Base-by-base conservation (phyloP, 768 basidiomycete species). In the Suillus tomentosus region DNA sequence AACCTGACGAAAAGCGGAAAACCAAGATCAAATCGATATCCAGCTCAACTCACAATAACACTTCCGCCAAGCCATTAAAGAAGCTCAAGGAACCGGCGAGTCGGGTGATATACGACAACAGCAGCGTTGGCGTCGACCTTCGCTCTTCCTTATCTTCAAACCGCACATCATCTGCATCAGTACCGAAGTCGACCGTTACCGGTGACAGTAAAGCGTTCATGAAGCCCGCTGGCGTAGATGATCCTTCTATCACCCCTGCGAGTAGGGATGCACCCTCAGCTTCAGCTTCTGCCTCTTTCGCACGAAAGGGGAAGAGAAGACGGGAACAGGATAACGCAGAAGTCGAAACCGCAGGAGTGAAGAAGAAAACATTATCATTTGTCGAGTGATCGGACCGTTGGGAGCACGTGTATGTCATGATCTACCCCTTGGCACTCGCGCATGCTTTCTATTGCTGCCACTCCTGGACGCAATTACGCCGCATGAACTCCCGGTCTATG, bases 141-240 rank as follows among this genome's bases (percentile, higher is more conserved):
- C 79, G 79, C 42, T 24, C 47, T 5, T 65, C 74, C 34, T 71
- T 74, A 50, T 64, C 56, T 53, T n/a, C 73, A 31, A 53, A n/a
- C 17, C 43, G 36, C 50, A 69, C 67, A 61, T 54, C 63, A 19
- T 2, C n/a, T n/a, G 17, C 47, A 48, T 40, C 62, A 36, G 22
- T 57, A 17, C 43, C 61, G 48, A 34, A 55, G 19, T 7, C 69
- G 15, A 42, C 67, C 19, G 60, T 65, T 22, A 13, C 62, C 14
- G 14, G 45, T 45, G 47, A 22, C 22, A 24, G 27, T 50, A 50
- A 50, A 36, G 10, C 60, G 3, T 87, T 87, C 72, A 66, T 86
- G 64, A 87, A 85, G 68, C 87, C 87, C 40, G 76, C 80, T 53
- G 86, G 85, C 37, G 80, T 88, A 19, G 86, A 87, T 64, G 84